Conservation (phyloP, 2,329 filamentous ascomycete species). For the Colletotrichum sublineola region DNA sequence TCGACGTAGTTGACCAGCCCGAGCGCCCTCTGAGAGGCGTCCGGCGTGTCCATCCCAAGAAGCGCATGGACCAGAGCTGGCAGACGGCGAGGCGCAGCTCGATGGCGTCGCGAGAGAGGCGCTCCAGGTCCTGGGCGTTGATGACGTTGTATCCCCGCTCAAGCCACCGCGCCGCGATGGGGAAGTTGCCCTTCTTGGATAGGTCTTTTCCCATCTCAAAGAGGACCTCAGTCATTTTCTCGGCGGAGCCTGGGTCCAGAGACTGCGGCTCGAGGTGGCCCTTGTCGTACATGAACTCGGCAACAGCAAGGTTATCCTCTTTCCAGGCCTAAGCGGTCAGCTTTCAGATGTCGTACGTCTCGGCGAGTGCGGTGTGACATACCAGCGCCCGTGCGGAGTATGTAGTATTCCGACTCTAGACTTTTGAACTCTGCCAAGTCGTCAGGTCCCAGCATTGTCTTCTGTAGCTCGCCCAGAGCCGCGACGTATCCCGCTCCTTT, state of each 20-base stretch:
- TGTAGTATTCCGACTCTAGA: constrained; percentile 73
- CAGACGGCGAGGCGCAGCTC: constrained; percentile 77
- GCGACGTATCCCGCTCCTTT: constrained; percentile 71
- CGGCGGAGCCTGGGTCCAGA: constrained; percentile 64
- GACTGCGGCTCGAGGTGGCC: constrained; percentile 55
- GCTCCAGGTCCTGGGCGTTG: constrained; percentile 65
- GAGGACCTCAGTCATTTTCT: constrained; percentile 75
- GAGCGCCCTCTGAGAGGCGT: constrained; percentile 64
- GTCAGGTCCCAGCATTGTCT: constrained; percentile 47
- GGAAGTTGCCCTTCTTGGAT: constrained; percentile 64
- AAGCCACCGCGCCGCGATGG: constrained; percentile 78
- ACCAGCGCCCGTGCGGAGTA: constrained; percentile 77
- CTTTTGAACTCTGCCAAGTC: constrained; percentile 50
- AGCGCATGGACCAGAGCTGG: constrained; percentile 72
- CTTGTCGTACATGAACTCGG: constrained; percentile 82
- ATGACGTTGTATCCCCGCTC: constrained; percentile 74
- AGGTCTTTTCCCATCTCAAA: constrained; percentile 79
- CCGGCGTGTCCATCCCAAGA: constrained; percentile 60
- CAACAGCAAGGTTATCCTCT: constrained; percentile 78
- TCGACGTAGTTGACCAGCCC: constrained; percentile 73
- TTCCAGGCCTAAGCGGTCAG: constrained; percentile 73
- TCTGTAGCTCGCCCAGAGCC: constrained; percentile 50
- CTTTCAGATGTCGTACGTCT: neutral
- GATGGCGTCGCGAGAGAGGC: constrained; percentile 68
- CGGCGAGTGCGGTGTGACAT: constrained; percentile 45